Evolutionary conservation across 2,329 filamentous ascomycete species (phyloP).

Genomic region (Aschersonia sp.): DNA sequence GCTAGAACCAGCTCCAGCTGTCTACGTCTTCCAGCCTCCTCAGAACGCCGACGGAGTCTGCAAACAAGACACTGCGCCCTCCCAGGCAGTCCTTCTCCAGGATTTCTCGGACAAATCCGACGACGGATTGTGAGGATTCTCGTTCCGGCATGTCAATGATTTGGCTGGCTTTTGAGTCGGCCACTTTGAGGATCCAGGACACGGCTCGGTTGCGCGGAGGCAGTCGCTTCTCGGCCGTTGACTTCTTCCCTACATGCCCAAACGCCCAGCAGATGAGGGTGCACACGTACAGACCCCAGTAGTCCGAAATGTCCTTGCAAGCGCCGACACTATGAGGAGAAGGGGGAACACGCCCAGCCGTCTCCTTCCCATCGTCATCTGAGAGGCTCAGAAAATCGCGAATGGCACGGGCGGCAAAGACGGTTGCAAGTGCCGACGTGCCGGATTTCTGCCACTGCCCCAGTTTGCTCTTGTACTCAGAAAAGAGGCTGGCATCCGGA

Average conservation of each 20-base stretch:
- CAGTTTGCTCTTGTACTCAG: slow-evolving; percentile 31
- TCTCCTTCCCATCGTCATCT: background rate
- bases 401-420: slow-evolving; percentile 37
- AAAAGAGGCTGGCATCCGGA: slow-evolving; percentile 25
- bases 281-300: slow-evolving; percentile 42
- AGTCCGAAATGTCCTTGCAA: slow-evolving; percentile 29
- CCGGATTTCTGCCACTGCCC: slow-evolving; percentile 29
- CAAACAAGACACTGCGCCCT: slow-evolving; percentile 31
- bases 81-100: slow-evolving; percentile 36
- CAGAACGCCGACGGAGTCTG: slow-evolving; percentile 38
- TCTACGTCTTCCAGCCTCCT: slow-evolving; percentile 32
- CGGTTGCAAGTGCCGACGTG: slow-evolving; percentile 28
- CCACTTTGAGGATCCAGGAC: slow-evolving; percentile 24
- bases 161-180: slow-evolving; percentile 23
- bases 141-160: slow-evolving; percentile 18
- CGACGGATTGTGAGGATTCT: slow-evolving; percentile 28
- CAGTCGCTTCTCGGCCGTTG: slow-evolving; percentile 7
- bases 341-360: slow-evolving; percentile 7
- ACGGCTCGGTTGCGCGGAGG: slow-evolving; percentile 14
- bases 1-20: slow-evolving; percentile 19
- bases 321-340: slow-evolving; percentile 2
- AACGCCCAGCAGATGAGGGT: slow-evolving; percentile 46
- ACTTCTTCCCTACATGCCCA: slow-evolving; percentile 18
- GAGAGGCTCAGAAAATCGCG: slow-evolving; percentile 22
- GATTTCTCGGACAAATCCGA: slow-evolving; percentile 31